Evolutionary conservation across 176 grass and related monocot species (phyloP), one percentile per base, ranked within the genome.

Genomic region (Musa troglodytarum): DNA sequence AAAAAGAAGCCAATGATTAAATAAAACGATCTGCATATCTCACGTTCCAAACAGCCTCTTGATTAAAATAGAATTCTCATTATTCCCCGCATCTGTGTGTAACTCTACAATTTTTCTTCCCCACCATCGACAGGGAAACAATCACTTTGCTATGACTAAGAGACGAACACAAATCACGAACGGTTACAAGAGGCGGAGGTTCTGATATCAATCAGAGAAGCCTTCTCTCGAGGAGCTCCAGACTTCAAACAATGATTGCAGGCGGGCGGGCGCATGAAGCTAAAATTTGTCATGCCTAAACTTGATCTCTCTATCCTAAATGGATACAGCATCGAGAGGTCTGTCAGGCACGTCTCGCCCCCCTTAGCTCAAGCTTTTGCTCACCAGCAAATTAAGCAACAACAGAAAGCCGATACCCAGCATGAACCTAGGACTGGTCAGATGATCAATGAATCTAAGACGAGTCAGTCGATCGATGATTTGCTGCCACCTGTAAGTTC

Each of bases 401-500:
- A 98, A 56, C 19, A 91, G 25, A 72, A 87, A 74, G 64, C 77
- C 88, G 50, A 89, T 74, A 63, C 75, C 86, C 4, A 91, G 28
- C 82, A 90, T 57, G 84, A 98, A 23, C 53, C 78, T 93, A 20
- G 87, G 80, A 63, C 73, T 79, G 14, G 80, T 98, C 71, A 93
- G 63, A 72, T 75, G 71, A 85, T 43, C 34, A 4, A 90, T 57
- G 84, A 98, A 23, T 49, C 78, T 93, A 20, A 85, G 80, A 63
- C 65, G 79, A 19, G 82, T 98, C 71, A 93, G 63, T 69, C 73
- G 71, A 85, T 83, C 77, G 79, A 78, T 75, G 49, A 91, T 63
- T 76, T 76, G 81, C 80, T 74, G 78, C 88, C 74, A 98, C 90
- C 90, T 98, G 94, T 93, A 92, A 95, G 86, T 89, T 97, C 74